Conservation (phyloP, 2,329 filamentous ascomycete genomes). For the Tolypocladium endophyticum region DNA sequence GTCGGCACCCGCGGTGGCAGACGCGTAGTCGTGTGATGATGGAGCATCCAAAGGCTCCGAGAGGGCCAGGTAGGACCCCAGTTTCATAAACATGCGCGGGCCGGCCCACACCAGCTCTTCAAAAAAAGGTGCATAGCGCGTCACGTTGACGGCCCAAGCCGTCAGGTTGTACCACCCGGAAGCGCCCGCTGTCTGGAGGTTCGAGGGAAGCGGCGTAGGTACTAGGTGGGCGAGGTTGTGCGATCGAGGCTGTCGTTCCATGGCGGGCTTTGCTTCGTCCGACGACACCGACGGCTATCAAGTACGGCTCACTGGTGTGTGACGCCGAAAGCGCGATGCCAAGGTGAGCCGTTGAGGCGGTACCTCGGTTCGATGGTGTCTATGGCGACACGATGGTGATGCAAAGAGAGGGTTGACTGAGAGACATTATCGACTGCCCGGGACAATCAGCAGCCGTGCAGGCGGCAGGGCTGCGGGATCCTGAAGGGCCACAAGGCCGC, state of each 20-base stretch:
- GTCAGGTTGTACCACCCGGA: constrained; percentile 42
- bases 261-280: not conserved
- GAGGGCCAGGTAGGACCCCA: constrained; percentile 51
- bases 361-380: not conserved
- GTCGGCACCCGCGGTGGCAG: constrained; percentile 9
- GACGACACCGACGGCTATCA: not conserved
- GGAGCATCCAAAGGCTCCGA: constrained; percentile 49
- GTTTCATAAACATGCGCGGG: constrained; percentile 58
- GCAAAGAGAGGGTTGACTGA: not conserved
- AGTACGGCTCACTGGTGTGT: not conserved
- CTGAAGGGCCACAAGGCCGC: not conserved
- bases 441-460: not conserved
- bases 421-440: not conserved
- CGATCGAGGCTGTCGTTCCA: constrained; percentile 1
- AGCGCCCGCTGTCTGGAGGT: constrained; percentile 6
- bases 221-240: not conserved
- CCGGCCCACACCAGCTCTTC: constrained; percentile 60
- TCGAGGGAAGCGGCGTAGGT: constrained; percentile 8
- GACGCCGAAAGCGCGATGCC: not conserved
- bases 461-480: not conserved
- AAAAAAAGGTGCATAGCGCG: constrained; percentile 51
- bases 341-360: not conserved
- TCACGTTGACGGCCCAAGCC: constrained; percentile 47
- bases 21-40: constrained; percentile 6
- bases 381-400: not conserved